Base-by-base conservation (phyloP, 108 stramenopile genomes). In the Bacterosira constricta region DNA sequence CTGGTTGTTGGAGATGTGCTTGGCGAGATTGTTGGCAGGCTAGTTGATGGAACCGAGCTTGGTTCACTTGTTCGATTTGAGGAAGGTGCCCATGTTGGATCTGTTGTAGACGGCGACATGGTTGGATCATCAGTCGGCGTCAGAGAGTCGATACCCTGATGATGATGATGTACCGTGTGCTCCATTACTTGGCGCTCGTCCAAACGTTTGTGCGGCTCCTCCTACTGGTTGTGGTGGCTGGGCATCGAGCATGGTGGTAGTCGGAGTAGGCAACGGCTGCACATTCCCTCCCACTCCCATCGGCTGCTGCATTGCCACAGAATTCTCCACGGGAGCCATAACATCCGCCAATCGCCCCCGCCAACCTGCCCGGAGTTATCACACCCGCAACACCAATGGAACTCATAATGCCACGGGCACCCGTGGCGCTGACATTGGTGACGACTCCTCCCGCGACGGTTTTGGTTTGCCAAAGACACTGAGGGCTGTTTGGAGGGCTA, bases 401-500 rank as follows among this genome's bases (percentile, higher is more conserved):
- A 10, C 5, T 17, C 6, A 17, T 5, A 49, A 5, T 49, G 47
- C 15, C 13, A 49, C n/a, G n/a, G n/a, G n/a, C n/a, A n/a, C n/a
- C n/a, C n/a, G n/a, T n/a, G n/a, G n/a, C n/a, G n/a, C n/a, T n/a
- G n/a, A n/a, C n/a, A n/a, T n/a, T n/a, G n/a, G n/a, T n/a, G n/a
- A n/a, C n/a, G n/a, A n/a, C n/a, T n/a, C n/a, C n/a, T n/a, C n/a
- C n/a, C n/a, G n/a, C n/a, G n/a, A n/a, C n/a, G n/a, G n/a, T n/a
- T n/a, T n/a, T n/a, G n/a, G 34, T 31, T 13, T 49, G 0, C 58
- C 69, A 60, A 70, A 59, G 11, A 57, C 69, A 10, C 34, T 47
- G 46, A 70, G 69, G 31, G 69, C 69, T 1, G 69, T 60, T 60
- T 70, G 57, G 10, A 70, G 47, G 2, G 69, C 69, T 21, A 60